Conservation (phyloP, 1,284 basidiomycete species). For the Malassezia psittaci region DNA sequence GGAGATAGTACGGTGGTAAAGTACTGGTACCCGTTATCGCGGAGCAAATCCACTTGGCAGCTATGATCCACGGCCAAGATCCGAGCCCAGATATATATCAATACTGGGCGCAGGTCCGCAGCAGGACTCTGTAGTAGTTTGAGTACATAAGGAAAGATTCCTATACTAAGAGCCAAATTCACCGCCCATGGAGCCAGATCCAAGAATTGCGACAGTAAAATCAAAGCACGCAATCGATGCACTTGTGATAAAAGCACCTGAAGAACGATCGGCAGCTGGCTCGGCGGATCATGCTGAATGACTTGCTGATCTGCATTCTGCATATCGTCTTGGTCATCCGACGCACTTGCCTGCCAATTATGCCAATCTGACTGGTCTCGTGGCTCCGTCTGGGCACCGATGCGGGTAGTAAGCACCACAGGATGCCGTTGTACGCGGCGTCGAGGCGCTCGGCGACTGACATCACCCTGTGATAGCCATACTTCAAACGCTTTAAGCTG, state of each 20-base stretch:
- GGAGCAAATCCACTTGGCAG: slow-evolving; percentile 81
- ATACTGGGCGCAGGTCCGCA: slow-evolving; percentile 86
- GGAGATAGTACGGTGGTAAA: slow-evolving; percentile 43
- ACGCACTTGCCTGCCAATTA: slow-evolving; percentile 8
- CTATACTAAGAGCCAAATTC: slow-evolving; percentile 89
- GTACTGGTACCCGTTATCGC: slow-evolving; percentile 53
- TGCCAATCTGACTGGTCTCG: not conserved
- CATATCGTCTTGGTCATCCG: slow-evolving; percentile 48
- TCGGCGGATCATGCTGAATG: slow-evolving; percentile 63
- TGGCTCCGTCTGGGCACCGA: slow-evolving; percentile 50
- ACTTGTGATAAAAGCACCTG: slow-evolving; percentile 94
- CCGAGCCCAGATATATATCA: slow-evolving; percentile 98
- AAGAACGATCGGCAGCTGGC: slow-evolving; percentile 91
- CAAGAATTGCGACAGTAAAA: slow-evolving; percentile 92
- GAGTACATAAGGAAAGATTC: slow-evolving; percentile 97
- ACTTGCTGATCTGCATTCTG: slow-evolving; percentile 53
- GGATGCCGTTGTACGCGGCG: slow-evolving; percentile 61
- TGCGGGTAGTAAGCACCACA: slow-evolving; percentile 51
- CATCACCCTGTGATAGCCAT: slow-evolving; percentile 60
- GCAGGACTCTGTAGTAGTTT: slow-evolving; percentile 90
- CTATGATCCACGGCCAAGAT: slow-evolving; percentile 89
- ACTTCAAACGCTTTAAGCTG: slow-evolving; percentile 95
- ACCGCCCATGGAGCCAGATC: slow-evolving; percentile 98
- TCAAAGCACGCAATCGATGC: slow-evolving; percentile 85
- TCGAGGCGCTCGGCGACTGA: slow-evolving; percentile 48